Conservation (phyloP, 805 yeast genomes). For the Teunomyces lycoperdinae region DNA sequence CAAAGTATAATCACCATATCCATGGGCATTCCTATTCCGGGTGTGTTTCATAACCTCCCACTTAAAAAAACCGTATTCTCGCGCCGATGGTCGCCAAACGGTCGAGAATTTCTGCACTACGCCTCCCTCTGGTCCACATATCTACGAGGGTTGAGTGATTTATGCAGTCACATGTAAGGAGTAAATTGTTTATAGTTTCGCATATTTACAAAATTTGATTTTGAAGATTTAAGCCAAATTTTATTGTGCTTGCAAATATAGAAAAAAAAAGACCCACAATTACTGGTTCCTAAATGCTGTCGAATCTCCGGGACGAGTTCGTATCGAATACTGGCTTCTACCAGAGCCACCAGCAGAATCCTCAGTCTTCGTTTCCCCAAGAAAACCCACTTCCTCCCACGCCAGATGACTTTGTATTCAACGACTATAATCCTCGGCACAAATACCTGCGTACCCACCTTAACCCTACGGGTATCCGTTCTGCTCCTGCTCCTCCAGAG, state of each 20-base stretch:
- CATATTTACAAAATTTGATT: no score
- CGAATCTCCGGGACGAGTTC: neutral
- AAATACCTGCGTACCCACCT: slow-evolving; percentile 2
- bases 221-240: no score
- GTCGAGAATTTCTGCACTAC: neutral
- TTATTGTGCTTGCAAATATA: no score
- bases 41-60: neutral
- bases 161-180: neutral
- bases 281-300: neutral
- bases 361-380: neutral
- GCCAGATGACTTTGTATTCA: slow-evolving; percentile 4
- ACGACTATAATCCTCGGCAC: neutral
- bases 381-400: neutral
- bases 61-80: neutral
- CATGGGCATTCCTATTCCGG: no score
- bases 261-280: no score
- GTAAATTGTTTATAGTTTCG: no score
- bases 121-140: neutral
- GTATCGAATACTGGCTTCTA: neutral
- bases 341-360: neutral
- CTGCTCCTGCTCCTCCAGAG: slow-evolving; percentile 2
- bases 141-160: neutral
- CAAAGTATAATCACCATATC: no score
- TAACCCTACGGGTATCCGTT: neutral
- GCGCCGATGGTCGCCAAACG: neutral